Percentiles rank a stretch among this genome's conserved stretches.
Conservation (phyloP, 2,329 filamentous ascomycete species). For the Epichloe baconii region DNA sequence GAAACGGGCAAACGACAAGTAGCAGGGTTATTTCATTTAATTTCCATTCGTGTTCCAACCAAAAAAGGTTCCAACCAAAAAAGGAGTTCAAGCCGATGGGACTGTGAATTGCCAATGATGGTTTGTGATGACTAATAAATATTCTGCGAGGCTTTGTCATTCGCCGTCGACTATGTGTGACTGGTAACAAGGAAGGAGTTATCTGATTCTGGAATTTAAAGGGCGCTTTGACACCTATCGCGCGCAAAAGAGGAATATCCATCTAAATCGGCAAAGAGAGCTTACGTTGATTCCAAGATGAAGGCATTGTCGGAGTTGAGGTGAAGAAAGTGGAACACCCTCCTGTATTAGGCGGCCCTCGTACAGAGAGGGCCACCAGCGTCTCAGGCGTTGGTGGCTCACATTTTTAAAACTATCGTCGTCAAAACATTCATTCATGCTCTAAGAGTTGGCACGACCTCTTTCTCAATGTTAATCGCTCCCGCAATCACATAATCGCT, state of each 20-base stretch:
- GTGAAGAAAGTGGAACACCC: background rate
- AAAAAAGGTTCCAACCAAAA: too few species aligned
- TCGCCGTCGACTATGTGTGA: too few species aligned
- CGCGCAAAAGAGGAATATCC: too few species aligned
- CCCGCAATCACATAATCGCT: background rate
- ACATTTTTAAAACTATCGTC: background rate
- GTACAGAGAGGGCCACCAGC: conserved; percentile 5
- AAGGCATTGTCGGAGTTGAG: background rate
- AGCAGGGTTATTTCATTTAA: conserved; percentile 4
- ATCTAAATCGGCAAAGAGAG: too few species aligned
- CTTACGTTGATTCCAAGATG: background rate
- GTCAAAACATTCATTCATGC: background rate
- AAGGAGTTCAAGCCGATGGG: too few species aligned
- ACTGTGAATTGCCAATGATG: background rate
- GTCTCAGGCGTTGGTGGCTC: too few species aligned
- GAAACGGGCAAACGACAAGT: conserved; percentile 47
- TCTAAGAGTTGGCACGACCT: background rate
- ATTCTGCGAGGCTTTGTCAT: too few species aligned
- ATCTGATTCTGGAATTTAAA: too few species aligned
- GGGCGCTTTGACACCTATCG: too few species aligned
- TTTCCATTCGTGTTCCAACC: background rate
- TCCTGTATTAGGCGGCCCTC: background rate
- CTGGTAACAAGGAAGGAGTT: too few species aligned
- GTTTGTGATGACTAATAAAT: background rate
- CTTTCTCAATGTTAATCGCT: background rate